Evolutionary conservation across 768 basidiomycete species (phyloP), one percentile per base, ranked within the genome.

Genomic region (Boletus rufocinnamomeus): DNA sequence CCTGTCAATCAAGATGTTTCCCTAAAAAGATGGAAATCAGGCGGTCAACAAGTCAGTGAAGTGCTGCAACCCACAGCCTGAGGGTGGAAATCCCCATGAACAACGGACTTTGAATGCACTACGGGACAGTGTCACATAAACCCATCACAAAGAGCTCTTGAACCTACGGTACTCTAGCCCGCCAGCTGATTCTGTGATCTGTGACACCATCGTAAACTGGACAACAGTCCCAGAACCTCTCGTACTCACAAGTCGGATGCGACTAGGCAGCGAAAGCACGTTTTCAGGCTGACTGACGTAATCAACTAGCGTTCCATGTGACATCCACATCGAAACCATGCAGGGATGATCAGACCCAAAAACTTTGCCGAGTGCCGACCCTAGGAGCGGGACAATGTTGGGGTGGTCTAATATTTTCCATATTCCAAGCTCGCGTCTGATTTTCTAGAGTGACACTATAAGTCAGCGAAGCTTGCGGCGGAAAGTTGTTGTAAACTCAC

Each of bases 251-350:
- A n/a, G n/a, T n/a, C n/a, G n/a, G n/a, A n/a, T n/a, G n/a, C n/a
- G n/a, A n/a, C n/a, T n/a, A n/a, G 17, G 14, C 7, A 38, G 16
- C 2, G 53, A 11, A 25, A 46, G 25, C 9, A n/a, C 19, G 10
- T 10, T 5, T 13, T 3, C 14, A 37, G 28, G 0, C 8, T 9
- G 6, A 9, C 25, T 23, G 14, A 60, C 6, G 27, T 59, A 59
- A 0, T 52, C 40, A 11, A 0, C 0, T 4, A 60, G 57, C 0
- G 57, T 43, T 32, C 59, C 59, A 19, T 25, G 10, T 17, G 57
- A 32, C 59, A 59, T 59, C 56, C 45, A 59, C 50, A 11, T 25
- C 13, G 57, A 35, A 49, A 60, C 59, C 50, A 60, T 43, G 50
- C 56, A 60, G 2, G 14, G 21, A 50, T 60, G 4, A 17, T 49